phyloP scores from a whole-genome alignment of 768 basidiomycete species.

The Pholiota molesta region DNA sequence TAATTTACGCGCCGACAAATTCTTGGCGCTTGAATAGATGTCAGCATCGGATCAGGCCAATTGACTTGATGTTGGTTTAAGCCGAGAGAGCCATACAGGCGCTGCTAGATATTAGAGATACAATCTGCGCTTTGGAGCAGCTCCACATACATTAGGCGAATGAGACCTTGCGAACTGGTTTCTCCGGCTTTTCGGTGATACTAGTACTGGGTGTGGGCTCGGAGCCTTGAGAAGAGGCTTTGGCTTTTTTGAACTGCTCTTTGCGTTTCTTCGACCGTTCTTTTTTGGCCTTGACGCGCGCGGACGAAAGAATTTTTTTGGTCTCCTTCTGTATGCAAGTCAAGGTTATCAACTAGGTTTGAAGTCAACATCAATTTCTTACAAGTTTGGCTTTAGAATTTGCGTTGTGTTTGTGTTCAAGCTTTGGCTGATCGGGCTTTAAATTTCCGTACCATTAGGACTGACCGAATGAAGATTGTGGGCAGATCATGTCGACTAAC shows the following conservation, averaged over 20 bases:
- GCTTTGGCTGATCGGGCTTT: conserved; percentile 25
- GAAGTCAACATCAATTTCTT: conserved; percentile 13
- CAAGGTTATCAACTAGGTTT: not conserved
- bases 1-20: not conserved
- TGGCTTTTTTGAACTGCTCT: conserved; percentile 10
- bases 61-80: not conserved
- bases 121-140: not conserved
- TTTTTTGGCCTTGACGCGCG: conserved; percentile 40
- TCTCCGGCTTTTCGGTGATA: conserved; percentile 1
- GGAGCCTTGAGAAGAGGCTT: not conserved
- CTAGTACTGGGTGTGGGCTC: not conserved
- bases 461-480: not conserved
- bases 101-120: conserved; percentile 1
- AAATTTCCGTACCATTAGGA: not conserved
- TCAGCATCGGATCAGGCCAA: not conserved
- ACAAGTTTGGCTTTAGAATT: conserved; percentile 42
- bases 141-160: conserved; percentile 11
- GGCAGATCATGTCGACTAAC: conserved; percentile 26
- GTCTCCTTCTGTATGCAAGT: conserved; percentile 41
- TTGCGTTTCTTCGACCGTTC: conserved; percentile 39
- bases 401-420: conserved; percentile 29
- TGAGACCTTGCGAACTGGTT: conserved; percentile 17
- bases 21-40: not conserved
- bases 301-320: conserved; percentile 40
- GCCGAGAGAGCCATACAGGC: conserved; percentile 11